Evolutionary conservation across 441 rosid genomes (phyloP).

Genomic region (Metrosideros polymorpha): DNA sequence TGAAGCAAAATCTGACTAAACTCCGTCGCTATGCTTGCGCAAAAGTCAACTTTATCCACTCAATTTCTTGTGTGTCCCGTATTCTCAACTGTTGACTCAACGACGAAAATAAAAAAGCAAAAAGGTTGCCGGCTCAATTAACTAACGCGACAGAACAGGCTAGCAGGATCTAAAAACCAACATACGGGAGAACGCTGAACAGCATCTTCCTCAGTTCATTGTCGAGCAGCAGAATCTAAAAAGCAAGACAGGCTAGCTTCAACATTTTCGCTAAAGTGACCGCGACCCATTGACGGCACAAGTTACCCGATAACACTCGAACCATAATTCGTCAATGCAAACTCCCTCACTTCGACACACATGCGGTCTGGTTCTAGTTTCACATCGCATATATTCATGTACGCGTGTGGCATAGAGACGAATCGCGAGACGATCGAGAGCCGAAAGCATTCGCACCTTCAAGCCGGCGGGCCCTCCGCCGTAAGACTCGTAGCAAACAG

Average conservation of each 20-base stretch:
- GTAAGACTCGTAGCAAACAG: slow-evolving; percentile 31
- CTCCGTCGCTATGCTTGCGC: neutral
- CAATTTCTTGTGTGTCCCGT: neutral
- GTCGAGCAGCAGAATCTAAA: neutral
- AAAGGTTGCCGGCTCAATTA: neutral
- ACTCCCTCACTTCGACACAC: neutral
- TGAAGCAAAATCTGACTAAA: neutral
- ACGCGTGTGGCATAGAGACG: neutral
- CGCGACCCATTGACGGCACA: neutral
- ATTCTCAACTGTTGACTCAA: neutral
- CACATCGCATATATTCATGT: neutral
- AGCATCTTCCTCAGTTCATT: neutral
- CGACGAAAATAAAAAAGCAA: neutral
- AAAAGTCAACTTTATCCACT: neutral
- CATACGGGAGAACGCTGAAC: neutral
- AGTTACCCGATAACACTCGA: neutral
- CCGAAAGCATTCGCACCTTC: slow-evolving; percentile 13
- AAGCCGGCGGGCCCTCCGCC: slow-evolving; percentile 50
- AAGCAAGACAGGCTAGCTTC: neutral
- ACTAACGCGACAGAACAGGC: neutral
- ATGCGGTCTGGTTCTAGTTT: neutral
- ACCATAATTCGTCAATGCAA: neutral
- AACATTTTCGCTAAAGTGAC: neutral
- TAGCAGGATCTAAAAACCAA: neutral
- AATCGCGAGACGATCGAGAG: neutral